A percentile compares a stretch with the other conserved stretches of the same genome.
Conservation (phyloP, 805 yeast species). For the Wickerhamiella brachini region DNA sequence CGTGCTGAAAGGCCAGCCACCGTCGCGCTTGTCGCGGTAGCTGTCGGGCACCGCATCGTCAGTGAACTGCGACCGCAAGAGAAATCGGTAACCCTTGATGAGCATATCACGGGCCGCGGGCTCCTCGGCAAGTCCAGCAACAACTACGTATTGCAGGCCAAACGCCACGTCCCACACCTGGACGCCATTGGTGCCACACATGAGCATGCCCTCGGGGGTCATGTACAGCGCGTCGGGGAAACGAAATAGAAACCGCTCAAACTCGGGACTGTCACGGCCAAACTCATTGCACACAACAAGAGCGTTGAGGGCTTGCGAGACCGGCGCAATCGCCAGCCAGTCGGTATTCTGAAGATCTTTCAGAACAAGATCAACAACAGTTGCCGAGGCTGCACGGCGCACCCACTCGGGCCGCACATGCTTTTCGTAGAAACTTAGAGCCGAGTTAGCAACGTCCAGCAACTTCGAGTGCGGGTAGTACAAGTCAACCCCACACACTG, state of each 20-base stretch:
- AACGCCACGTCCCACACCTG: conserved; percentile 97
- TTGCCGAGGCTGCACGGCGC: conserved; percentile 34
- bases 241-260: conserved; percentile 39
- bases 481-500: conserved; percentile 80
- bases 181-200: conserved; percentile 95
- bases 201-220: conserved; percentile 83
- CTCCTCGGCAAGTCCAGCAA: conserved; percentile 62
- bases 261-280: conserved; percentile 53
- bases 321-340: conserved; percentile 82
- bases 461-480: conserved; percentile 81
- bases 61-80: conserved; percentile 73
- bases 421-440: conserved; percentile 51
- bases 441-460: conserved; percentile 47
- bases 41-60: conserved; percentile 64
- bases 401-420: conserved; percentile 69
- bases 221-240: conserved; percentile 68
- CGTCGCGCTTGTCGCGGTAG: conserved; percentile 68
- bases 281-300: conserved; percentile 57
- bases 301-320: conserved; percentile 71
- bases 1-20: conserved; percentile 95
- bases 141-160: conserved; percentile 67
- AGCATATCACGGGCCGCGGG: conserved; percentile 55
- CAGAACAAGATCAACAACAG: conserved; percentile 47
- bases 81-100: conserved; percentile 51
- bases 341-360: conserved; percentile 72